A percentile compares a stretch with the other conserved stretches of the same genome.
Evolutionary conservation across 441 rosid genomes (phyloP).

Genomic region (Viola pubescens): DNA sequence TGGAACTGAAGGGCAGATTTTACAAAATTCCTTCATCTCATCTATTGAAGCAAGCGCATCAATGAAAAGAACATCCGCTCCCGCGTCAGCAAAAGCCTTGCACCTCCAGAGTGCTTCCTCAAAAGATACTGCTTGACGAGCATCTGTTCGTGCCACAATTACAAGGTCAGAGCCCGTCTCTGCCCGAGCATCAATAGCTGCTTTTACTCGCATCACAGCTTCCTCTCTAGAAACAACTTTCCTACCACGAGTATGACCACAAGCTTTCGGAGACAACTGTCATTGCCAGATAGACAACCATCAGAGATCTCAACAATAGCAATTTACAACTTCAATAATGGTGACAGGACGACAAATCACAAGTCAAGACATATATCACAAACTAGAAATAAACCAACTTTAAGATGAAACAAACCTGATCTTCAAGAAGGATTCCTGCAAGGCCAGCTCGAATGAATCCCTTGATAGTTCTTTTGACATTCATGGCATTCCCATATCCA

Average conservation of each 20-base stretch:
- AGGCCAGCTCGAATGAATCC: slow-evolving; percentile 84
- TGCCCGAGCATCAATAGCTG: slow-evolving; percentile 79
- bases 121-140: slow-evolving; percentile 73
- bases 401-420: slow-evolving; percentile 46
- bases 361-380: neutral
- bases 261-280: slow-evolving; percentile 76
- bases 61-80: slow-evolving; percentile 81
- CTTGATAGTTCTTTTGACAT: slow-evolving; percentile 79
- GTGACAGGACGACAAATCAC: neutral
- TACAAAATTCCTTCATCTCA: slow-evolving; percentile 86
- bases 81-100: slow-evolving; percentile 85
- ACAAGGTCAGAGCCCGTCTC: slow-evolving; percentile 75
- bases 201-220: slow-evolving; percentile 74
- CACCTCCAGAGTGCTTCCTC: slow-evolving; percentile 86
- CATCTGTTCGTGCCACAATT: slow-evolving; percentile 72
- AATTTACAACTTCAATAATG: neutral
- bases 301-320: neutral
- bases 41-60: slow-evolving; percentile 75
- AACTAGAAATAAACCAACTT: too few relatives aligned
- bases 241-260: slow-evolving; percentile 53
- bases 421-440: slow-evolving; percentile 82
- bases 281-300: slow-evolving; percentile 21
- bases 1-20: slow-evolving; percentile 62
- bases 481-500: slow-evolving; percentile 85
- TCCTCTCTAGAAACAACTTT: slow-evolving; percentile 84